Percentiles rank a stretch among this genome's conserved stretches.
phyloP scores from a whole-genome alignment of 805 yeast genomes.

The Monosporozyma servazzii region DNA sequence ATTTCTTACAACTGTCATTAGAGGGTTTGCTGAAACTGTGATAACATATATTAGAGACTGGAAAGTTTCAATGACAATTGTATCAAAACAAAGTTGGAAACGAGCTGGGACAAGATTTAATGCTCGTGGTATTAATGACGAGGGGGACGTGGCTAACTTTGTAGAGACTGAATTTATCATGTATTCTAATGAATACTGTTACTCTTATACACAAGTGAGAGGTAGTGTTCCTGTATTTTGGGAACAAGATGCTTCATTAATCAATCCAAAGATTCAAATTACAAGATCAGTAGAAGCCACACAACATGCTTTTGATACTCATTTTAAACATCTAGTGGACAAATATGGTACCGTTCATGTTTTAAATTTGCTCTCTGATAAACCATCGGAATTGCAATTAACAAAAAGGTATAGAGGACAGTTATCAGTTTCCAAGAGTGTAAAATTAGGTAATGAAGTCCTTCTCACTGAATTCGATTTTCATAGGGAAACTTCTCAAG shows the following conservation, averaged over 20 bases:
- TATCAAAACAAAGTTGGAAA: slow-evolving; percentile 90
- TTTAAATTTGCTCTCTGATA: slow-evolving; percentile 72
- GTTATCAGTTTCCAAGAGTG: slow-evolving; percentile 34
- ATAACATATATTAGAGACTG: slow-evolving; percentile 31
- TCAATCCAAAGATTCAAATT: slow-evolving; percentile 78
- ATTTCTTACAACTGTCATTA: slow-evolving; percentile 80
- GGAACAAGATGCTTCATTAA: slow-evolving; percentile 90
- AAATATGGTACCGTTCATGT: slow-evolving; percentile 82
- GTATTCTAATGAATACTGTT: slow-evolving; percentile 45
- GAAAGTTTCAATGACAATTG: slow-evolving; percentile 53
- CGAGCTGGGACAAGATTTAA: slow-evolving; percentile 94
- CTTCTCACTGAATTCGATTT: slow-evolving; percentile 82
- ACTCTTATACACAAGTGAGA: slow-evolving; percentile 76
- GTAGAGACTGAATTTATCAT: slow-evolving; percentile 85
- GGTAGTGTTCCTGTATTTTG: slow-evolving; percentile 95
- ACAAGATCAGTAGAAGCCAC: slow-evolving; percentile 88
- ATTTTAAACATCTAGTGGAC: slow-evolving; percentile 58
- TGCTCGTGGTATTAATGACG: slow-evolving; percentile 91
- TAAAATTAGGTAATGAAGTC: slow-evolving; percentile 27
- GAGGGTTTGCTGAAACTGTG: slow-evolving; percentile 88
- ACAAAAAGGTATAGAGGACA: slow-evolving; percentile 58
- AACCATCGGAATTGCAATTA: slow-evolving; percentile 65
- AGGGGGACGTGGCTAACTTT: slow-evolving; percentile 90
- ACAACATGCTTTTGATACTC: slow-evolving; percentile 79
- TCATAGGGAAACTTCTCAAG: slow-evolving; percentile 82